Evolutionary conservation across 345 rosid genomes (phyloP).

Genomic region (Laguncularia racemosa): DNA sequence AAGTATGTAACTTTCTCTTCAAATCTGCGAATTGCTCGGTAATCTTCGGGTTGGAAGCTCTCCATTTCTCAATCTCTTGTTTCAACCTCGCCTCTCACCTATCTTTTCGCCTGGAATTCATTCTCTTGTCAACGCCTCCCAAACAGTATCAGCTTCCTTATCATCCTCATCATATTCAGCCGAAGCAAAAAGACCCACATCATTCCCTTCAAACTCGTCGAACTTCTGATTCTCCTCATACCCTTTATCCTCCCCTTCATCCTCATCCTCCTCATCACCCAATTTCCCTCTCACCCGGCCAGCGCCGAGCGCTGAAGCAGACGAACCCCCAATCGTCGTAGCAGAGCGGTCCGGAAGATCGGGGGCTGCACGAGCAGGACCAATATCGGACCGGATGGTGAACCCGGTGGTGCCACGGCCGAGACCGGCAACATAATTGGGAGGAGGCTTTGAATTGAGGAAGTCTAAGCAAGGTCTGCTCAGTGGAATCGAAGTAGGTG

Average conservation of each 20-base stretch:
- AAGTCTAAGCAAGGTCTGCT: constrained; percentile 78
- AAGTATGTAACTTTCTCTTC: constrained; percentile 67
- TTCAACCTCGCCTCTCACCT: constrained; percentile 78
- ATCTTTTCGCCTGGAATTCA: constrained; percentile 89
- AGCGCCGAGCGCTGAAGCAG: constrained; percentile 27
- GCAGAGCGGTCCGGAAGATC: constrained; percentile 81
- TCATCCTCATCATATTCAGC: constrained; percentile 94
- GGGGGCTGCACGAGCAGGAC: constrained; percentile 93
- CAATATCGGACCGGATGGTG: constrained; percentile 94
- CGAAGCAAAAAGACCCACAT: constrained; percentile 80
- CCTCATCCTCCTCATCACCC: constrained; percentile 76
- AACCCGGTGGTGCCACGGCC: constrained; percentile 97
- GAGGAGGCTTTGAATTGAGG: constrained; percentile 73
- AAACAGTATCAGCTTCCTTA: constrained; percentile 88
- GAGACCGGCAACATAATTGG: constrained; percentile 85
- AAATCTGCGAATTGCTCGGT: constrained; percentile 92
- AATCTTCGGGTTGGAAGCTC: constrained; percentile 86
- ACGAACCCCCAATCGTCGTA: constrained; percentile 46
- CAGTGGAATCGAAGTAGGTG: constrained; percentile 17
- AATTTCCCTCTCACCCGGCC: constrained; percentile 74
- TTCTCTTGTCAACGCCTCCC: constrained; percentile 87
- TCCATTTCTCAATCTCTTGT: constrained; percentile 80
- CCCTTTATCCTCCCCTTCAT: constrained; percentile 81
- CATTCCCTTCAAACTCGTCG: constrained; percentile 97
- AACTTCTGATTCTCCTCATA: constrained; percentile 94